phyloP scores from a whole-genome alignment of 2,329 filamentous ascomycete species.

The Elsinoe fawcettii region DNA sequence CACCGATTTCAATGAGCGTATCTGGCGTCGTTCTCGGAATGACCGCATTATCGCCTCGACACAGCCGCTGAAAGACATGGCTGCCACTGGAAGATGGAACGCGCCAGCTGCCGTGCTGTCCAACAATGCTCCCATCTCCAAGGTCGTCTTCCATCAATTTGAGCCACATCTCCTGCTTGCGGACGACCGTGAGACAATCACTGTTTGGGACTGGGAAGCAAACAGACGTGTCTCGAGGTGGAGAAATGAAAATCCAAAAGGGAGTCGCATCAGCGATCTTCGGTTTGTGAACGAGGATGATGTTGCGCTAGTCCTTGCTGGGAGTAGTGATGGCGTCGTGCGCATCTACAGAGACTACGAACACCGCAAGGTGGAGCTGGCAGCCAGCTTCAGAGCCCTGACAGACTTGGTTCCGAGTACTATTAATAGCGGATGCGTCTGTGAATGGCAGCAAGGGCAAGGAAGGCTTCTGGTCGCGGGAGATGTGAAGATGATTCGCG shows the following conservation, averaged over 20 bases:
- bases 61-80: slow-evolving; percentile 84
- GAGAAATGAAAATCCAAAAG: slow-evolving; percentile 85
- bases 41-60: slow-evolving; percentile 87
- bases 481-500: slow-evolving; percentile 87
- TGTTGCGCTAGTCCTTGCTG: slow-evolving; percentile 86
- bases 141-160: slow-evolving; percentile 96
- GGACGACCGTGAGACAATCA: slow-evolving; percentile 83
- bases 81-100: slow-evolving; percentile 80
- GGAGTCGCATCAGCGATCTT: slow-evolving; percentile 87
- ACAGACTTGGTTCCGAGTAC: slow-evolving; percentile 83
- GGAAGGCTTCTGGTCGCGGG: slow-evolving; percentile 92
- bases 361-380: slow-evolving; percentile 68
- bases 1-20: slow-evolving; percentile 86
- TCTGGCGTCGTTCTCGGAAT: slow-evolving; percentile 89
- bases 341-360: slow-evolving; percentile 93
- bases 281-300: slow-evolving; percentile 99
- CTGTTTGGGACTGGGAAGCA: slow-evolving; percentile 85
- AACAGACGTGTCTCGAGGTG: slow-evolving; percentile 71
- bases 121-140: slow-evolving; percentile 80
- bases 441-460: slow-evolving; percentile 98
- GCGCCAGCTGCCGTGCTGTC: slow-evolving; percentile 75
- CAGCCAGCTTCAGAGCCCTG: slow-evolving; percentile 82
- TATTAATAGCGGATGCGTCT: slow-evolving; percentile 88
- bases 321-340: slow-evolving; percentile 89
- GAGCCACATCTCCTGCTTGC: slow-evolving; percentile 91